Evolutionary conservation across 2,329 filamentous ascomycete genomes (phyloP), one percentile per base, ranked within the genome.

Genomic region (Calonectria henricotiae): DNA sequence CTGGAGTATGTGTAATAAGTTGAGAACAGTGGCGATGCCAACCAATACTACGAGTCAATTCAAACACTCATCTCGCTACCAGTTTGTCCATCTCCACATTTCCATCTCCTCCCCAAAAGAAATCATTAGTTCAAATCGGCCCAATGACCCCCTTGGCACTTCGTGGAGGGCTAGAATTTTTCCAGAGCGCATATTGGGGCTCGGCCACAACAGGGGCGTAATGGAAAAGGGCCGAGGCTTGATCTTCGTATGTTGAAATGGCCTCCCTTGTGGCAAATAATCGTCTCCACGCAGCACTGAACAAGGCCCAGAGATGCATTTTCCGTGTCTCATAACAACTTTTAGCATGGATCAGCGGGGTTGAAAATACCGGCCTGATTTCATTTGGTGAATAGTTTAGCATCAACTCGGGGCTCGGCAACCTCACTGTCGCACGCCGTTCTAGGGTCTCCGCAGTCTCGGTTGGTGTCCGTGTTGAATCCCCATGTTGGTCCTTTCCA

Each of bases 251-350:
- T 17, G 32, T 39, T 13, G 35, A 32, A 39, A n/a, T 32, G 32
- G 32, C 20, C 32, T 37, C 32, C 51, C 32, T 13, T 37, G 37
- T 5, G 37, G 55, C 37, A 41, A 32, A 61, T 39, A 37, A 35
- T 58, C 32, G 32, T 37, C 54, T 32, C 46, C 35, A 51, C 25
- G 41, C 41, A 27, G 25, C 37, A 4, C 25, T 12, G 37, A 65
- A 54, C 25, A n/a, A 27, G 23, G 25, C 17, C 49, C 49, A 27
- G 49, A 58, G 11, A 23, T 30, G 25, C n/a, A n/a, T 5, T 23
- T 32, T 35, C 44, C 64, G 37, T 30, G 64, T 49, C 64, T 51
- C 51, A 58, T 61, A 41, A n/a, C 44, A 39, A 37, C 54, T 43
- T 47, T 41, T 55, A 49, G 64, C 23, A 43, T 13, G 17, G 15